Conservation (phyloP, 75 land plant species). For the Ceratopteris richardii region DNA sequence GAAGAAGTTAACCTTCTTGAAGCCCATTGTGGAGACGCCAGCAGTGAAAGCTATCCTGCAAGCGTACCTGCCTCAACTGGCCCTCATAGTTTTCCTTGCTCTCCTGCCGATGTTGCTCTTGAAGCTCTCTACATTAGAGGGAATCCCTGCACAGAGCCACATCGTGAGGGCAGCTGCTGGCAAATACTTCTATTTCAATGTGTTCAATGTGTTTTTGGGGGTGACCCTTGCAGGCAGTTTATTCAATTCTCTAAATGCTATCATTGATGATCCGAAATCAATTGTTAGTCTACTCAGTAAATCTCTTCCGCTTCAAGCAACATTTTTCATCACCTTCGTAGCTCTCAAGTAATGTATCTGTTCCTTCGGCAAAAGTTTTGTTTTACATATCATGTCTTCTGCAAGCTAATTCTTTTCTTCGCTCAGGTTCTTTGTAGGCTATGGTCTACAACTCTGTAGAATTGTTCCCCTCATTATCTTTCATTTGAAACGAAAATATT, state of each 20-base stretch:
- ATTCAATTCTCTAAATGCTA: slow-evolving; percentile 39
- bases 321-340: slow-evolving; percentile 82
- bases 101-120: slow-evolving; percentile 60
- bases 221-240: slow-evolving; percentile 64
- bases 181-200: slow-evolving; percentile 76
- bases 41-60: slow-evolving; percentile 58
- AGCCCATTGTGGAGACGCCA: slow-evolving; percentile 31
- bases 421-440: slow-evolving; percentile 84
- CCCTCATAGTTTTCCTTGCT: slow-evolving; percentile 68
- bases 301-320: slow-evolving; percentile 58
- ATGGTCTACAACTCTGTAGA: slow-evolving; percentile 74
- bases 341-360: slow-evolving; percentile 84
- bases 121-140: slow-evolving; percentile 64
- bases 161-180: slow-evolving; percentile 65
- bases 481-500: slow-evolving; percentile 64
- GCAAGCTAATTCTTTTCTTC: not conserved
- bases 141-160: slow-evolving; percentile 62
- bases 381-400: not conserved
- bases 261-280: slow-evolving; percentile 33
- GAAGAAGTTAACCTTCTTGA: slow-evolving; percentile 61
- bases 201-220: slow-evolving; percentile 85
- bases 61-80: slow-evolving; percentile 83
- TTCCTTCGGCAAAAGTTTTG: not conserved
- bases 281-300: slow-evolving; percentile 39
- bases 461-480: slow-evolving; percentile 65